Base-by-base conservation (phyloP, 331 rosid genomes). In the Erythrophleum ivorense region DNA sequence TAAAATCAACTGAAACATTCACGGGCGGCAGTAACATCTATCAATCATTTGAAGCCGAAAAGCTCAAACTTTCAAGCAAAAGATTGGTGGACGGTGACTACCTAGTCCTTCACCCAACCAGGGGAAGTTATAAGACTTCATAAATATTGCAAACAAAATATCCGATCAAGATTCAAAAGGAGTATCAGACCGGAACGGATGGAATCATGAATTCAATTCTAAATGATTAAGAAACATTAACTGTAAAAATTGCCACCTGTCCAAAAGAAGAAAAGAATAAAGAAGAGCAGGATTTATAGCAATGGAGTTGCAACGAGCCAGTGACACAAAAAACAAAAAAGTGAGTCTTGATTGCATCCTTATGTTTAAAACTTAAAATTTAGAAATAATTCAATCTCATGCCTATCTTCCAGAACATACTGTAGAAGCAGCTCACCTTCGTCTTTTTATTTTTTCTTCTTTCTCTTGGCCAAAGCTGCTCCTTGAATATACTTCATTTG, bases 371-470 rank as follows among this genome's bases (percentile, higher is more conserved):
- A 78, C 54, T 72, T 31, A 0, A 67, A 58, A 77, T 10, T 57
- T 57, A 7, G 21, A 33, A 40, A 45, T 52, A 21, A 81, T 24
- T 43, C 43, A 49, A 21, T 68, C 21, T 75, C 58, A 14, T 19
- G 79, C 71, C 57, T 6, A 66, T 71, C 45, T 69, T 49, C 40
- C 53, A 77, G 73, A 81, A 21, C 46, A 64, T 36, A 49, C 45
- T 5, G 41, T 69, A 40, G 29, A 60, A 59, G 24, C 38, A 77
- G 67, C 29, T 24, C 29, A 24, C 29, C 29, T 24, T 24, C 1
- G 29, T 24, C 29, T 24, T 24, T 24, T 24, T 24, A 24, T 24
- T 24, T 24, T 24, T 24, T 24, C 29, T 24, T 24, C 29, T 24
- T 24, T 24, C 29, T 24, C 29, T 24, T 24, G 29, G 29, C 29